Evolutionary conservation across 1,284 basidiomycete genomes (phyloP).

Genomic region (Cryptococcus maquisensis): DNA sequence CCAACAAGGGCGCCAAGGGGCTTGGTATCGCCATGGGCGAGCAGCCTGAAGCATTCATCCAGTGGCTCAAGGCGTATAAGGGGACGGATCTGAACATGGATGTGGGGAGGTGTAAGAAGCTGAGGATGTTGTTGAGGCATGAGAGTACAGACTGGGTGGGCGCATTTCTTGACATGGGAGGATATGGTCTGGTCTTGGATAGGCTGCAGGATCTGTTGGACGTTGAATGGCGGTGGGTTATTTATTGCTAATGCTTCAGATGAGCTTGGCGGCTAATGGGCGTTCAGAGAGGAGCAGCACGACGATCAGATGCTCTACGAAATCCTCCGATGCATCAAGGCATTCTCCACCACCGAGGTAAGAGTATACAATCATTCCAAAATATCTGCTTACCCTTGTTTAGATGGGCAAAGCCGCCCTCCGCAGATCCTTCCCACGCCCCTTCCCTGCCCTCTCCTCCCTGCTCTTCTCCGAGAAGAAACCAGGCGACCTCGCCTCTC

Average conservation of each 20-base stretch:
- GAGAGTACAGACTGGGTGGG: slow-evolving; percentile 87
- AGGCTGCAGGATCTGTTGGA: slow-evolving; percentile 88
- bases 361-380: neutral
- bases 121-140: slow-evolving; percentile 67
- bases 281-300: slow-evolving; percentile 84
- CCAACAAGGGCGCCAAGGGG: slow-evolving; percentile 17
- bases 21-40: slow-evolving; percentile 33
- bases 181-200: slow-evolving; percentile 76
- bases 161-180: slow-evolving; percentile 76
- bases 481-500: slow-evolving; percentile 83
- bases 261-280: neutral
- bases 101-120: slow-evolving; percentile 43
- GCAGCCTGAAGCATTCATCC: slow-evolving; percentile 33
- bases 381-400: neutral
- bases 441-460: slow-evolving; percentile 74
- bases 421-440: slow-evolving; percentile 73
- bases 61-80: slow-evolving; percentile 33
- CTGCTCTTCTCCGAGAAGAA: slow-evolving; percentile 95
- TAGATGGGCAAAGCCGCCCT: slow-evolving; percentile 59
- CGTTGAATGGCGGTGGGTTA: slow-evolving; percentile 85
- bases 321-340: slow-evolving; percentile 88
- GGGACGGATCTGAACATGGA: slow-evolving; percentile 45
- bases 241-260: neutral
- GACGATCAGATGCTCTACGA: slow-evolving; percentile 93
- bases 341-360: slow-evolving; percentile 80